A percentile compares a stretch with the other conserved stretches of the same genome.
Conservation (phyloP, 495 filamentous ascomycete species). For the Aspergillus asperescens region DNA sequence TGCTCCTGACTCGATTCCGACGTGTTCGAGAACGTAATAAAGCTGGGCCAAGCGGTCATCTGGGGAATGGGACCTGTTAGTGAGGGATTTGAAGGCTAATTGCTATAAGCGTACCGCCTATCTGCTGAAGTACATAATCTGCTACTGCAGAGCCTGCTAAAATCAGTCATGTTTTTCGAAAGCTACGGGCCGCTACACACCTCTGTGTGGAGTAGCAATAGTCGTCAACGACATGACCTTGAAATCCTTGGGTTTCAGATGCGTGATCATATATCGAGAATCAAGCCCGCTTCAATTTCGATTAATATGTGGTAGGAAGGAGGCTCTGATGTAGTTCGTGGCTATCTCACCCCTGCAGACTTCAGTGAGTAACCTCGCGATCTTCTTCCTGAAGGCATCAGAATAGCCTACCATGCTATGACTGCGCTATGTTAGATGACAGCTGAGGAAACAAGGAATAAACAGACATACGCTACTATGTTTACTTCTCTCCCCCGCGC, state of each 20-base stretch:
- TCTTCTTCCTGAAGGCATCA: neutral
- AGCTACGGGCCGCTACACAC: constrained; percentile 24
- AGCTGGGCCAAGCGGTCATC: constrained; percentile 56
- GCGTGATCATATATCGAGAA: constrained; percentile 87
- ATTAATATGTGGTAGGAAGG: constrained; percentile 18
- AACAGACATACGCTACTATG: constrained; percentile 69
- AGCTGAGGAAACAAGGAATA: neutral
- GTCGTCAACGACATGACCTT: constrained; percentile 78
- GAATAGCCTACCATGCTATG: constrained; percentile 64
- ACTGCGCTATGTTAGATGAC: constrained; percentile 32
- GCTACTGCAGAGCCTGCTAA: constrained; percentile 68
- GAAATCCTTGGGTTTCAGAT: constrained; percentile 63
- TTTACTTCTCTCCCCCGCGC: constrained; percentile 73
- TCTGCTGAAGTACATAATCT: constrained; percentile 71
- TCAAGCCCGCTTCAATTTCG: constrained; percentile 66
- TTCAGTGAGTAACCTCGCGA: constrained; percentile 14
- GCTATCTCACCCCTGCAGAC: constrained; percentile 42
- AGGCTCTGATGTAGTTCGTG: neutral
- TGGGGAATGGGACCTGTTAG: constrained; percentile 14
- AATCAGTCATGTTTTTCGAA: constrained; percentile 1
- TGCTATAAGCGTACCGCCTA: constrained; percentile 42
- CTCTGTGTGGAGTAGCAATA: constrained; percentile 82
- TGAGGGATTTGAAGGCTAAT: neutral
- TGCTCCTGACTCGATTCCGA: constrained; percentile 72
- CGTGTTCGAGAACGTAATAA: constrained; percentile 60